Conservation (phyloP, 305 asterid species). For the Fraxinus nigra region DNA sequence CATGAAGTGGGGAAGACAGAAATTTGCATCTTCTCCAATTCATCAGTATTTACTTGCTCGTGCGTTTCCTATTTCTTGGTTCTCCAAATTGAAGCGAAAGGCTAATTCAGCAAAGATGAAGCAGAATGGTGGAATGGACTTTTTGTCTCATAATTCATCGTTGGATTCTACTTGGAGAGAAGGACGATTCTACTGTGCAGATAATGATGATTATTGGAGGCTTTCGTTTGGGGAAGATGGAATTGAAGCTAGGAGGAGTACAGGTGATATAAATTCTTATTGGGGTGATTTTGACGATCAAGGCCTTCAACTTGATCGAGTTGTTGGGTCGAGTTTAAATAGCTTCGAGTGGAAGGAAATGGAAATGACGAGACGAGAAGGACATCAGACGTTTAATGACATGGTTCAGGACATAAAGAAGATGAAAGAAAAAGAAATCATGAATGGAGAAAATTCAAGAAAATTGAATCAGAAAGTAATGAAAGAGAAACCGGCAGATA, state of each 20-base stretch:
- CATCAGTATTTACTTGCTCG: slow-evolving; percentile 27
- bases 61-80: slow-evolving; percentile 39
- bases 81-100: slow-evolving; percentile 35
- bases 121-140: slow-evolving; percentile 15
- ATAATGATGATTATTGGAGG: slow-evolving; percentile 35
- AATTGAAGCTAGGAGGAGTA: neutral
- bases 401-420: slow-evolving; percentile 12
- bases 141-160: slow-evolving; percentile 1
- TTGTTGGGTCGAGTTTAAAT: neutral
- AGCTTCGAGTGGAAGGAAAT: neutral
- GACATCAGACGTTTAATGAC: slow-evolving; percentile 10
- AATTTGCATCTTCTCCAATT: slow-evolving; percentile 39
- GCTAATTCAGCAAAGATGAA: slow-evolving; percentile 9
- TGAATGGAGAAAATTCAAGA: slow-evolving; percentile 14
- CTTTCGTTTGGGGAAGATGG: slow-evolving; percentile 33
- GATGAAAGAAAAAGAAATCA: slow-evolving; percentile 2
- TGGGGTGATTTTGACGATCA: slow-evolving; percentile 21
- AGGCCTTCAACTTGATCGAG: slow-evolving; percentile 19
- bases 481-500: neutral
- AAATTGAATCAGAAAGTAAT: neutral
- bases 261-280: slow-evolving; percentile 13
- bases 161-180: slow-evolving; percentile 15
- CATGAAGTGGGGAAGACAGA: slow-evolving; percentile 65
- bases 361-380: slow-evolving; percentile 11
- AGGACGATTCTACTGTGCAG: slow-evolving; percentile 36